Evolutionary conservation across 78 protist species (phyloP), one percentile per base, ranked within the genome.

Genomic region (Polysphondylium violaceum): DNA sequence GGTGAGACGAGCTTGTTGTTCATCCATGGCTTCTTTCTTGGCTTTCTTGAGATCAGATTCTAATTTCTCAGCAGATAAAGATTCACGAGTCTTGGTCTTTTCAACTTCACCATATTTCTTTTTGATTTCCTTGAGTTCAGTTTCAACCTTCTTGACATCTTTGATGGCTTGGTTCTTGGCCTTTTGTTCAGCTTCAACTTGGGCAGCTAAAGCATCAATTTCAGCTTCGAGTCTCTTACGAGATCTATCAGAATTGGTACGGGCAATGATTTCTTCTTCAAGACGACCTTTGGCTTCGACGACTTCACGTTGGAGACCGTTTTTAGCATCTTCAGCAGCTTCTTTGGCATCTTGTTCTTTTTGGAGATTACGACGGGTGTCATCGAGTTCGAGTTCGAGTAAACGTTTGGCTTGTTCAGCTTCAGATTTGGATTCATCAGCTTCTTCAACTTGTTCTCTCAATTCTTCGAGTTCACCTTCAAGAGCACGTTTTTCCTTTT

Each of bases 271-370:
- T 41, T 89, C 95, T 65, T 92, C 78, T 41, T 78, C 74, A 47
- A 94, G 93, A 63, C 92, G 74, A 65, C 93, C 91, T 86, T 71
- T 78, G 27, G 38, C 77, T 79, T 59, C 87, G 55, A 71, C 60
- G 68, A 65, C 76, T 64, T 94, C 93, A 56, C 92, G 71, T 63
- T 72, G 76, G 55, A 91, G 65, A 50, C 16, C 56, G 79, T 85
- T 87, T 81, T 85, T 56, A 77, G 75, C 60, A 43, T 85, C 88
- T 74, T 86, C 90, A 65, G 89, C 95, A 27, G 56, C 50, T 38
- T 88, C 78, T 60, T 76, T 73, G 64, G 72, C 94, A 9, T 92
- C 95, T 51, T 41, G 44, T 73, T 93, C 93, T 71, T 65, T 71
- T 72, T 74, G 94, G 61, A 87, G 64, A 36, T 76, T 79, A 67